These are phyloP conservation scores for Stemphylium lycopersici DNA, from an alignment of 2,329 filamentous ascomycete genomes.

Conservation along the genomic window DNA sequence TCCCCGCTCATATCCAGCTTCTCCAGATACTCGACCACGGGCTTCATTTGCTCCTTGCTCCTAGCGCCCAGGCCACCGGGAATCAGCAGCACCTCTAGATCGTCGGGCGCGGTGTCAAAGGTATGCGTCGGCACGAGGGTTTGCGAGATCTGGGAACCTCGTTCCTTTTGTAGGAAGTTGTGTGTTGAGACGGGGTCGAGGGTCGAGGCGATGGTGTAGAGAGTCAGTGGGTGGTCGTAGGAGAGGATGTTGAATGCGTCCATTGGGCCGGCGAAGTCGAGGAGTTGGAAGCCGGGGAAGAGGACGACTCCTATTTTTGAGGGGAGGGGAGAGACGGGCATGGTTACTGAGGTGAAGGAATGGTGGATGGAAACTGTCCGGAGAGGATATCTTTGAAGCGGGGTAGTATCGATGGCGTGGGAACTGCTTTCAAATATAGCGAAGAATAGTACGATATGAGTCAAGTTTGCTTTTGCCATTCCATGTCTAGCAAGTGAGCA, in stretches of 20 bases:
- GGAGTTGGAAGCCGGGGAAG: conserved; percentile 48
- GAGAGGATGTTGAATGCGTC: conserved; percentile 53
- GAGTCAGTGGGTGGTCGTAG: conserved; percentile 28
- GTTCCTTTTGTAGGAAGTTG: conserved; percentile 12
- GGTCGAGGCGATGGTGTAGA: conserved; percentile 43
- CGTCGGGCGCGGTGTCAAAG: conserved; percentile 56
- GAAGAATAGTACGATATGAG: too few species aligned
- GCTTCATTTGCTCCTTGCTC: conserved; percentile 33
- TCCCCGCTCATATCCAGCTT: conserved; percentile 49
- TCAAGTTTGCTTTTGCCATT: too few species aligned
- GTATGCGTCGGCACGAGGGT: conserved; percentile 60
- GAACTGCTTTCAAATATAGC: too few species aligned
- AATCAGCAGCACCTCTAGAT: conserved; percentile 68
- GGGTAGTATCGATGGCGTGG: neutral
- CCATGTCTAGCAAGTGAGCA: neutral
- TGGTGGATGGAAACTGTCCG: too few species aligned
- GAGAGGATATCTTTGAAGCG: neutral
- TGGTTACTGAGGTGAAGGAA: neutral
- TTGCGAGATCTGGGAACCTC: conserved; percentile 42
- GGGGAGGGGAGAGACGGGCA: conserved; percentile 21
- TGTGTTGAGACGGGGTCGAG: conserved; percentile 45
- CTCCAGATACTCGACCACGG: conserved; percentile 56
- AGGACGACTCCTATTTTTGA: conserved; percentile 42
- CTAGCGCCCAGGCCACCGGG: conserved; percentile 65
- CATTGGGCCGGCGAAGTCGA: conserved; percentile 53